These are phyloP conservation scores for Chytriomyces sp. DNA, from an alignment of 192 early-diverging fungal species.

Conservation along the genomic window DNA sequence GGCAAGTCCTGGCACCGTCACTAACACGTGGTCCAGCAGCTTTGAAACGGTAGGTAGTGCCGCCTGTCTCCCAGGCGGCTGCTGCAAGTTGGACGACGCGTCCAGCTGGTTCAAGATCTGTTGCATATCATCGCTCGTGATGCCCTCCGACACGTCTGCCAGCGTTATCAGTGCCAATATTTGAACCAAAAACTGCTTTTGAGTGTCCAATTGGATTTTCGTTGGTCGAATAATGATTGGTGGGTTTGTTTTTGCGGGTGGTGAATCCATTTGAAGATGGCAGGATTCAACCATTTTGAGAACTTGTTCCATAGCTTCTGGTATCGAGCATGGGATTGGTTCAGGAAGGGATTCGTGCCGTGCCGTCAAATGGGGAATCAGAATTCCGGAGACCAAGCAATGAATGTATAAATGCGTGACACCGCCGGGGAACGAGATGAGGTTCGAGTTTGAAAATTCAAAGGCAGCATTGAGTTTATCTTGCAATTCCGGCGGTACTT, in stretches of 20 bases:
- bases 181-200: neutral
- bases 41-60: neutral
- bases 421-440: neutral
- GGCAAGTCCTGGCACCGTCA: neutral
- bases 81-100: neutral
- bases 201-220: constrained; percentile 10
- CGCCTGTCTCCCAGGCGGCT: neutral
- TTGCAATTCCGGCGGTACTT: neutral
- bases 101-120: constrained; percentile 7
- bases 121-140: neutral
- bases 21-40: neutral
- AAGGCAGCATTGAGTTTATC: neutral
- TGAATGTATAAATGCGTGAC: neutral
- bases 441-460: neutral
- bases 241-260: neutral
- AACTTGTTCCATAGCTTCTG: constrained; percentile 16
- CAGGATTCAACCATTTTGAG: constrained; percentile 5
- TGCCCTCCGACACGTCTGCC: neutral
- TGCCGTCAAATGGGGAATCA: neutral
- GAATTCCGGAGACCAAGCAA: neutral
- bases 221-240: neutral
- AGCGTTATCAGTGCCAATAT: constrained; percentile 3
- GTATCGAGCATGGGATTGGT: neutral
- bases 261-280: neutral
- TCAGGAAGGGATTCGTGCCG: constrained; percentile 1